Evolutionary conservation across 2,329 filamentous ascomycete species (phyloP).

Genomic region (Graphilbum sp.): DNA sequence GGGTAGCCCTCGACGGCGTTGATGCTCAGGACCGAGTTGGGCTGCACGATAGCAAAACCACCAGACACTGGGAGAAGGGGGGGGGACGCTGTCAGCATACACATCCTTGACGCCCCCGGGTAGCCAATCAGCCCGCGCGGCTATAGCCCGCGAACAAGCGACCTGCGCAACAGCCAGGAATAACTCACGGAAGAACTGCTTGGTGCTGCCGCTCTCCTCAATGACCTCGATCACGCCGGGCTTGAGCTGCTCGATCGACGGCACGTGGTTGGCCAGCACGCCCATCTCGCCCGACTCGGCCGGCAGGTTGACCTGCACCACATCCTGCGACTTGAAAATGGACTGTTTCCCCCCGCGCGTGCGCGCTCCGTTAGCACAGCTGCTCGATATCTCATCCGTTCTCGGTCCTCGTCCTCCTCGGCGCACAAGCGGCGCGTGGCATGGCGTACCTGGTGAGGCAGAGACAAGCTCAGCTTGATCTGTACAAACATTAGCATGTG

Average conservation of each 20-base stretch:
- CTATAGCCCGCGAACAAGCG: no score
- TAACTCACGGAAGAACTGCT: slow-evolving; percentile 98
- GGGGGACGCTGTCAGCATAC: background rate
- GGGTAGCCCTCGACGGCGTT: slow-evolving; percentile 94
- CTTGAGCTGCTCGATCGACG: slow-evolving; percentile 97
- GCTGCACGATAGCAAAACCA: slow-evolving; percentile 93
- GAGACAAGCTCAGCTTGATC: slow-evolving; percentile 95
- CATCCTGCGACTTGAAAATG: slow-evolving; percentile 50
- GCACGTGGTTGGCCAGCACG: slow-evolving; percentile 97
- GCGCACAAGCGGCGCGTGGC: no score
- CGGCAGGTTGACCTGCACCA: slow-evolving; percentile 95
- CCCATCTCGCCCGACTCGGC: slow-evolving; percentile 98
- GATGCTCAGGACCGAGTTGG: slow-evolving; percentile 88
- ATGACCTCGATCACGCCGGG: slow-evolving; percentile 89
- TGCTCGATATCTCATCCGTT: background rate
- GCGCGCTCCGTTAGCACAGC: background rate
- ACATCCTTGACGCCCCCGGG: no score
- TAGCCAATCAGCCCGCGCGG: no score
- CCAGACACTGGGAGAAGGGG: slow-evolving; percentile 68
- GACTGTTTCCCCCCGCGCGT: slow-evolving; percentile 29
- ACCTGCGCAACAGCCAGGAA: no score
- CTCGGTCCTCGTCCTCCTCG: background rate
- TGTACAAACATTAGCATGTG: no score
- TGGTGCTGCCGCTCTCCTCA: slow-evolving; percentile 76
- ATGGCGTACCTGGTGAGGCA: slow-evolving; percentile 87